These are phyloP conservation scores for Coelastrella sp. DNA, from an alignment of 139 green algal species.

Conservation along the genomic window DNA sequence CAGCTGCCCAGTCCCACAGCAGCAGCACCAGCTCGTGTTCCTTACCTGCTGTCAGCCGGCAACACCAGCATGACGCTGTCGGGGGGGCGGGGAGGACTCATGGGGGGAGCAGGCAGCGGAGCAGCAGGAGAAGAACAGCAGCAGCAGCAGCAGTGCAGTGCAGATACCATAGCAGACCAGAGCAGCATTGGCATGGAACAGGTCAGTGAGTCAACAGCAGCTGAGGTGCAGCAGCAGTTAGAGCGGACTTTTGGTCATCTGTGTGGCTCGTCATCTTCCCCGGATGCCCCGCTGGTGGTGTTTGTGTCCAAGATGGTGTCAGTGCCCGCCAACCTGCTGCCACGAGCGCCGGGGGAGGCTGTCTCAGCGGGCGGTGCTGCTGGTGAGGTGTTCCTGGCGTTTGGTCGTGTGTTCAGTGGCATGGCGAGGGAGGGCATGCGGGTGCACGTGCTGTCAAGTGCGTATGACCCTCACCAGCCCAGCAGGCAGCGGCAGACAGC, in stretches of 20 bases:
- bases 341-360: slow-evolving; percentile 45
- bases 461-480: slow-evolving; percentile 73
- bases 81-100: not conserved
- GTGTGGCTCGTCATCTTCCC: slow-evolving; percentile 27
- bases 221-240: slow-evolving; percentile 51
- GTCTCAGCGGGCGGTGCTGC: not conserved
- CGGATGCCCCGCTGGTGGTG: slow-evolving; percentile 77
- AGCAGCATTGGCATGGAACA: slow-evolving; percentile 22
- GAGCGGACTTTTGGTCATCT: slow-evolving; percentile 40
- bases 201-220: not conserved
- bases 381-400: slow-evolving; percentile 89
- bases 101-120: not conserved
- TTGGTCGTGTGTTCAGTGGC: slow-evolving; percentile 90
- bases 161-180: not conserved
- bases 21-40: slow-evolving; percentile 71
- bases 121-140: not conserved
- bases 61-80: slow-evolving; percentile 50
- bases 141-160: not conserved
- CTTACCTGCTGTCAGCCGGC: slow-evolving; percentile 64
- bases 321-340: slow-evolving; percentile 74
- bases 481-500: slow-evolving; percentile 55
- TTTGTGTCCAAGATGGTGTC: slow-evolving; percentile 97
- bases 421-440: slow-evolving; percentile 67
- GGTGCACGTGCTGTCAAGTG: slow-evolving; percentile 84
- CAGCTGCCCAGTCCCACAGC: slow-evolving; percentile 81